Conservation (phyloP, 169 alveolate species). For the Eimeria praecox region DNA sequence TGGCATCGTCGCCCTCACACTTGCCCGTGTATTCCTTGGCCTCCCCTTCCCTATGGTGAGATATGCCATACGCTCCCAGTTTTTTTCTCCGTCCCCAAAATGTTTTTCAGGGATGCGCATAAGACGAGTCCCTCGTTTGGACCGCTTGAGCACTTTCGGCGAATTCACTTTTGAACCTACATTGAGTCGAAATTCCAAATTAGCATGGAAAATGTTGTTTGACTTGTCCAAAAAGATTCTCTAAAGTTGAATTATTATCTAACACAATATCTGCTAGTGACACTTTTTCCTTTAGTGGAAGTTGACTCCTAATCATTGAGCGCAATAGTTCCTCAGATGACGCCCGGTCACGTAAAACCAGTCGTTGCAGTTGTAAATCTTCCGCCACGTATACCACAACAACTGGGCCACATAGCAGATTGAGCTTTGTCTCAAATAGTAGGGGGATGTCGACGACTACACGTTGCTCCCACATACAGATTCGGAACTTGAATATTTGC, state of each 20-base stretch:
- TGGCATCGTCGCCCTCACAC: constrained; percentile 58
- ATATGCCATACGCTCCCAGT: background rate
- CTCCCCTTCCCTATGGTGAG: constrained; percentile 70
- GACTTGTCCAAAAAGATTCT: constrained; percentile 37
- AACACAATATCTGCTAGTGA: constrained; percentile 65
- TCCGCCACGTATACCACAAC: constrained; percentile 20
- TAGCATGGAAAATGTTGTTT: constrained; percentile 71
- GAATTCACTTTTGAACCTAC: constrained; percentile 9
- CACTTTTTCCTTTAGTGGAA: constrained; percentile 58
- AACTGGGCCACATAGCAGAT: constrained; percentile 59
- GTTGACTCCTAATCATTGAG: constrained; percentile 60
- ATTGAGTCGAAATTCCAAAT: constrained; percentile 15
- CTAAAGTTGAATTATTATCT: constrained; percentile 63
- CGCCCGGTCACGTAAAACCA: constrained; percentile 18
- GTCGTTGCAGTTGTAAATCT: constrained; percentile 60
- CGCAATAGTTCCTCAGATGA: constrained; percentile 44
- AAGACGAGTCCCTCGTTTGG: constrained; percentile 7
- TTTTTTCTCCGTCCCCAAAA: background rate
- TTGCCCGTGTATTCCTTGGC: constrained; percentile 69
- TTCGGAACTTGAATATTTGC: constrained; percentile 23
- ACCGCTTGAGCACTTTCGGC: constrained; percentile 38
- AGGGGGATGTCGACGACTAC: constrained; percentile 62
- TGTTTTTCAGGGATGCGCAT: constrained; percentile 54
- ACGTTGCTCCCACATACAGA: constrained; percentile 63
- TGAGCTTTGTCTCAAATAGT: constrained; percentile 27